A percentile compares a stretch with the other conserved stretches of the same genome.
These are phyloP conservation scores for Leccinum arenicola DNA, from an alignment of 768 basidiomycete species.

Conservation along the genomic window DNA sequence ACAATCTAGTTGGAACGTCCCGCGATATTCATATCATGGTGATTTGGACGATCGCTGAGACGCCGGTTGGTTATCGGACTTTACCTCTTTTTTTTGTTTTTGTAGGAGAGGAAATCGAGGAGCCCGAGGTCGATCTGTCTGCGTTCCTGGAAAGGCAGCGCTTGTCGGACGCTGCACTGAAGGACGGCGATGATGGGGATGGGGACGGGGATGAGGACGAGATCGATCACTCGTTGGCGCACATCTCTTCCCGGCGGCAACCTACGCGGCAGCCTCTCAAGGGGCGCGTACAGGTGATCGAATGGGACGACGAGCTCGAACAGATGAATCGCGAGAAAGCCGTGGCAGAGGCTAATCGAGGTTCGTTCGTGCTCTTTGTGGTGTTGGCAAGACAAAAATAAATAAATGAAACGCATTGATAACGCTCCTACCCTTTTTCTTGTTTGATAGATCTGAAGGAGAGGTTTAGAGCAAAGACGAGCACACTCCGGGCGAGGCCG, in stretches of 20 bases:
- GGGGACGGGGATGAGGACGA: slow-evolving; percentile 52
- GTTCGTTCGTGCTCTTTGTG: slow-evolving; percentile 34
- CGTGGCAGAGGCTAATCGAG: slow-evolving; percentile 72
- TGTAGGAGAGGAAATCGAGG: slow-evolving; percentile 60
- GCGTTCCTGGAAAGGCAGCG: slow-evolving; percentile 64
- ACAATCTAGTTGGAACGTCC: background rate
- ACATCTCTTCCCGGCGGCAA: slow-evolving; percentile 39
- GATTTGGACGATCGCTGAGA: background rate
- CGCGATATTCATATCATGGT: background rate
- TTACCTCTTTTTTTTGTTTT: background rate
- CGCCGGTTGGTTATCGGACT: background rate
- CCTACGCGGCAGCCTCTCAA: slow-evolving; percentile 42
- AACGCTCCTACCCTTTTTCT: background rate
- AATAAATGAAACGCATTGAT: background rate
- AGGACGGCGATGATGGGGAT: slow-evolving; percentile 14
- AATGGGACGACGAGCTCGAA: slow-evolving; percentile 68
- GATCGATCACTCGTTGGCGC: slow-evolving; percentile 56
- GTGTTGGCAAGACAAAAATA: background rate
- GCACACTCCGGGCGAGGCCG: slow-evolving; percentile 41
- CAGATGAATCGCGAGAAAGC: slow-evolving; percentile 67
- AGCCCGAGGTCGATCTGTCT: slow-evolving; percentile 73
- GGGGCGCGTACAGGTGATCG: slow-evolving; percentile 59
- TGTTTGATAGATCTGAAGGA: slow-evolving; percentile 50
- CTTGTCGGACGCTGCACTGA: slow-evolving; percentile 34
- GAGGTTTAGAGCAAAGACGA: slow-evolving; percentile 55